phyloP scores from a whole-genome alignment of 345 rosid genomes.

The Eucalyptus coolabah region DNA sequence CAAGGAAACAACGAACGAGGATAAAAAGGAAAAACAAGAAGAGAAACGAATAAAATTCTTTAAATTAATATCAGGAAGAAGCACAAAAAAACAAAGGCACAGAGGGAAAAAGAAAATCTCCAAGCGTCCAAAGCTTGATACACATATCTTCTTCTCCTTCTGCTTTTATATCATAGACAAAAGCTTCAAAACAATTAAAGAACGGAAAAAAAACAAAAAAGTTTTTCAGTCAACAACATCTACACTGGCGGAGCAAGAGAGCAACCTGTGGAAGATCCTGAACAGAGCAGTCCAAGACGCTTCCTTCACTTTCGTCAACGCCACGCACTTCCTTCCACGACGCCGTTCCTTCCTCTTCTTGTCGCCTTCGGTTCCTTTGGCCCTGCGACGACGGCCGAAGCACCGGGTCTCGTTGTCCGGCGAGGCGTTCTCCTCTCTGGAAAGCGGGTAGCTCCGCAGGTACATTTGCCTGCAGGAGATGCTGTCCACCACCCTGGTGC shows the following conservation, averaged over 20 bases:
- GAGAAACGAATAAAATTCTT: background rate
- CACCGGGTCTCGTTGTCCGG: conserved; percentile 19
- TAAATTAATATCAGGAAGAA: background rate
- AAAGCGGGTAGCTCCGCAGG: conserved; percentile 76
- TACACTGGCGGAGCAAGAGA: conserved; percentile 41
- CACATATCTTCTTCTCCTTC: background rate
- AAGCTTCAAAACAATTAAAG: background rate
- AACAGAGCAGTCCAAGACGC: conserved; percentile 35
- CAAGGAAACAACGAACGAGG: background rate
- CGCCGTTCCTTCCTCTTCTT: background rate
- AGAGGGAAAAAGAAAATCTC: background rate
- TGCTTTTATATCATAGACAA: background rate
- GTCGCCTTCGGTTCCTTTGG: background rate
- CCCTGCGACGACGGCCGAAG: conserved; percentile 12
- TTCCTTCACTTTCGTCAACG: conserved; percentile 34
- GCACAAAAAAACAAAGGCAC: background rate
- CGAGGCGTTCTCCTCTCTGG: conserved; percentile 32
- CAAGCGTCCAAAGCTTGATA: background rate
- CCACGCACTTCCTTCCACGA: conserved; percentile 22
- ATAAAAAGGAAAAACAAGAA: background rate
- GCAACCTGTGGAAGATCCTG: conserved; percentile 33
- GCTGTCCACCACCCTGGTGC: conserved; percentile 61
- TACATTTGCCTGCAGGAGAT: conserved; percentile 83
- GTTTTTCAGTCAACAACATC: conserved; percentile 26
- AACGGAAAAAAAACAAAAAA: background rate